phyloP scores from a whole-genome alignment of 2,329 filamentous ascomycete genomes.

The Exophiala aquamarina region DNA sequence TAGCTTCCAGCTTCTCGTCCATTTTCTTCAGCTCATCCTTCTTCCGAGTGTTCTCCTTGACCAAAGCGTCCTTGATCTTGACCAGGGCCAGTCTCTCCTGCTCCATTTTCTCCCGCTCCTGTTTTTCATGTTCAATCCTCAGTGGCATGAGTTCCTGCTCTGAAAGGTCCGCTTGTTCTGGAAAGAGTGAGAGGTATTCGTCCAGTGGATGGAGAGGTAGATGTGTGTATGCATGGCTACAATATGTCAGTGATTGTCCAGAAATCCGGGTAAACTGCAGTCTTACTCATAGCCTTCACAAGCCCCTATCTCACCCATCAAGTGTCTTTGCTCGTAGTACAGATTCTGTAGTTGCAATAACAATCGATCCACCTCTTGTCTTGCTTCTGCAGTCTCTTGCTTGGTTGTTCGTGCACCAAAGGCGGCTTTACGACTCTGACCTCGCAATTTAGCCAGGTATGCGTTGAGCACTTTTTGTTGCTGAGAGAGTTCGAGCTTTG shows the following conservation, averaged over 20 bases:
- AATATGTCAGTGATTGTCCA: slow-evolving; percentile 24
- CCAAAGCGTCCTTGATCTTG: slow-evolving; percentile 68
- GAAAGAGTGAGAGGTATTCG: slow-evolving; percentile 74
- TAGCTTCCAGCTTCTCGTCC: slow-evolving; percentile 89
- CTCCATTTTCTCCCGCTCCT: slow-evolving; percentile 80
- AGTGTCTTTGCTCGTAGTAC: slow-evolving; percentile 90
- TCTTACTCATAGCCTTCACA: slow-evolving; percentile 90
- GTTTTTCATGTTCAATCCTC: slow-evolving; percentile 86
- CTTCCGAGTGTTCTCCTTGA: slow-evolving; percentile 81
- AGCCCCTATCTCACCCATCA: slow-evolving; percentile 83
- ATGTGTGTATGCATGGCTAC: slow-evolving; percentile 80
- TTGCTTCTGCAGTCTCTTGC: slow-evolving; percentile 76
- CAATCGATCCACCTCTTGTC: slow-evolving; percentile 86
- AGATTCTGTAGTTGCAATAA: slow-evolving; percentile 93
- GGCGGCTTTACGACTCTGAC: slow-evolving; percentile 78
- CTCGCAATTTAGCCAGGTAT: slow-evolving; percentile 76
- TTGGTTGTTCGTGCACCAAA: slow-evolving; percentile 84
- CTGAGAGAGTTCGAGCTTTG: slow-evolving; percentile 62
- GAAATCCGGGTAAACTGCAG: neutral
- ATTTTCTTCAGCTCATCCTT: slow-evolving; percentile 91
- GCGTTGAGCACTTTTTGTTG: slow-evolving; percentile 79
- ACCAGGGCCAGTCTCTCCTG: slow-evolving; percentile 76
- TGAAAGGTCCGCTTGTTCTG: slow-evolving; percentile 69
- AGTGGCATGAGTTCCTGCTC: slow-evolving; percentile 85
- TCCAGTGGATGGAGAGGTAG: slow-evolving; percentile 82